Conservation (phyloP, 2,329 filamentous ascomycete species). For the Bipolaris oryzae region DNA sequence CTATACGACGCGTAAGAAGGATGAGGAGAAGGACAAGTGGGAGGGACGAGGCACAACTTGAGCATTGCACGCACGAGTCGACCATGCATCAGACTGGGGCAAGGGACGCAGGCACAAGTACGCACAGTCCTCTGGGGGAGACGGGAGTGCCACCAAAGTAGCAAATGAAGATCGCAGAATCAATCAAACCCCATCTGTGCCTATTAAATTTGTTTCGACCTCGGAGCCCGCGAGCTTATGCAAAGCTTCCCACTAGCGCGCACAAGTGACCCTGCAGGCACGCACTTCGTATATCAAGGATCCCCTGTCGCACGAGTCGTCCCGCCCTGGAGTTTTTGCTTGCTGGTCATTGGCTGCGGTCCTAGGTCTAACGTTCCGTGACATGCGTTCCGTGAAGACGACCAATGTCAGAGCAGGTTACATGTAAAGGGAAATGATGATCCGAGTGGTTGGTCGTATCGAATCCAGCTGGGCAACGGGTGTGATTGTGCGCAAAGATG, state of each 20-base stretch:
- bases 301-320: conserved; percentile 12
- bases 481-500: conserved; percentile 29
- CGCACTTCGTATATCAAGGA: conserved; percentile 22
- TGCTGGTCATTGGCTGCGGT: conserved; percentile 29
- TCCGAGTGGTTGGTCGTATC: conserved; percentile 25
- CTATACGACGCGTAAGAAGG: conserved; percentile 36
- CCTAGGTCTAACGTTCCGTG: conserved; percentile 25
- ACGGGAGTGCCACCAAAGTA: conserved; percentile 28
- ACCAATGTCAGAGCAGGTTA: conserved; percentile 28
- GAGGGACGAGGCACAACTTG: conserved; percentile 33
- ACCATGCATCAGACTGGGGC: conserved; percentile 35
- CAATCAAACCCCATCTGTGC: conserved; percentile 30
- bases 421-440: conserved; percentile 30
- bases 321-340: conserved; percentile 14
- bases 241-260: conserved; percentile 34
- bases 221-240: conserved; percentile 39
- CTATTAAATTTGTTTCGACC: conserved; percentile 41
- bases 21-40: conserved; percentile 21
- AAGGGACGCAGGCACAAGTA: conserved; percentile 35
- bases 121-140: conserved; percentile 39
- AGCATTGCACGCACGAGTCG: conserved; percentile 43
- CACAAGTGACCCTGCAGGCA: conserved; percentile 41
- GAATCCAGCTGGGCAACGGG: conserved; percentile 17
- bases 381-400: conserved; percentile 30
- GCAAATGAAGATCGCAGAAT: conserved; percentile 32